phyloP scores from a whole-genome alignment of 257 asterid genomes.

The Sherardia arvensis region DNA sequence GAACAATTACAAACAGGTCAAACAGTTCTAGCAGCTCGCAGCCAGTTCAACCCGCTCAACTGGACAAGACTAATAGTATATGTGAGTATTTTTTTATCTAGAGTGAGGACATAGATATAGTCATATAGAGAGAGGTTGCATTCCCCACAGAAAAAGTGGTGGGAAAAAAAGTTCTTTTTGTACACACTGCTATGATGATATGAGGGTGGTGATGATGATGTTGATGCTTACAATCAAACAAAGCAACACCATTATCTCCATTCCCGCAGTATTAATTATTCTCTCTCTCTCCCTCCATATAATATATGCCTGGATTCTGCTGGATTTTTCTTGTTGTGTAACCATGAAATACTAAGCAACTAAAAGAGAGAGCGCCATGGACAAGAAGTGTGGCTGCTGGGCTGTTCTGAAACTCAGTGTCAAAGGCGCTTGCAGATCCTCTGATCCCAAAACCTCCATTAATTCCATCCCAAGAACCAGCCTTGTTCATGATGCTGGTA shows the following conservation, averaged over 20 bases:
- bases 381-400: slow-evolving; percentile 80
- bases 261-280: slow-evolving; percentile 13
- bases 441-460: slow-evolving; percentile 48
- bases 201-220: slow-evolving; percentile 45
- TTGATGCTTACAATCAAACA: slow-evolving; percentile 43
- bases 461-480: slow-evolving; percentile 60
- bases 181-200: slow-evolving; percentile 64
- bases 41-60: too few relatives aligned
- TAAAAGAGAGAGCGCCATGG: slow-evolving; percentile 38
- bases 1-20: too few relatives aligned
- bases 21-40: too few relatives aligned
- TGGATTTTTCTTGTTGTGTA: slow-evolving; percentile 16
- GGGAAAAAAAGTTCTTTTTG: slow-evolving; percentile 65
- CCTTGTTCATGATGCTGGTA: slow-evolving; percentile 92
- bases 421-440: slow-evolving; percentile 36
- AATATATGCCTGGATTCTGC: slow-evolving; percentile 20
- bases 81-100: neutral
- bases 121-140: slow-evolving; percentile 23
- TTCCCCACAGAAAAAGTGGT: slow-evolving; percentile 41
- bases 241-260: slow-evolving; percentile 31
- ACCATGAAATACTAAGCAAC: slow-evolving; percentile 22
- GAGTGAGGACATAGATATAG: neutral
- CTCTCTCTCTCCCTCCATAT: slow-evolving; percentile 21
- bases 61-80: too few relatives aligned
- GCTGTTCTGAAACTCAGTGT: slow-evolving; percentile 48